Conservation (phyloP, 108 stramenopile genomes). For the Nannochloropsis gaditana region DNA sequence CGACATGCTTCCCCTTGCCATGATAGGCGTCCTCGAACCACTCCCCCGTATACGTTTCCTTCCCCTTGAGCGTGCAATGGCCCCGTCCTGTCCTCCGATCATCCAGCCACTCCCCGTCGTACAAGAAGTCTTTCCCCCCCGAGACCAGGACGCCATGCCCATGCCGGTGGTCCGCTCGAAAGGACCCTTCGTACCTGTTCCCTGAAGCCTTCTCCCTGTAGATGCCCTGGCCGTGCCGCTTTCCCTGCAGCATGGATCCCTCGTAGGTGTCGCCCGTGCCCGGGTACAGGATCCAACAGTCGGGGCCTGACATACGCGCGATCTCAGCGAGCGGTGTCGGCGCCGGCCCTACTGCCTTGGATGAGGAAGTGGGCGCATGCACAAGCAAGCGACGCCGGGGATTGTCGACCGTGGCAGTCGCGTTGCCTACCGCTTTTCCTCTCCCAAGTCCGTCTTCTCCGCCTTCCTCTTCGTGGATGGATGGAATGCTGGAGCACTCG, state of each 20-base stretch:
- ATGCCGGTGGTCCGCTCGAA: conserved; percentile 23
- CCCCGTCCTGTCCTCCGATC: conserved; percentile 39
- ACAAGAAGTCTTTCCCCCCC: conserved; percentile 40
- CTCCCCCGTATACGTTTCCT: conserved; percentile 45
- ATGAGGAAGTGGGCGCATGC: neutral
- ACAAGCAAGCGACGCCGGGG: neutral
- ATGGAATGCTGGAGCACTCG: neutral
- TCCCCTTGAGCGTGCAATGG: conserved; percentile 39
- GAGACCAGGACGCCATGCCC: conserved; percentile 44
- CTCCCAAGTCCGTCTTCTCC: neutral
- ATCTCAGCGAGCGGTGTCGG: neutral
- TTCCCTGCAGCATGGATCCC: conserved; percentile 27
- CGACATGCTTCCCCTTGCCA: conserved; percentile 38
- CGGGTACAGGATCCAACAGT: neutral
- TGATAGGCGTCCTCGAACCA: conserved; percentile 50
- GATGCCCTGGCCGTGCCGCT: conserved; percentile 36
- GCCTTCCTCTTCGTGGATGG: neutral
- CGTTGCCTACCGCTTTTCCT: neutral
- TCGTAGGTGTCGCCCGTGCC: conserved; percentile 34
- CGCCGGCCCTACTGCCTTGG: neutral
- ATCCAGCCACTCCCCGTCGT: conserved; percentile 40
- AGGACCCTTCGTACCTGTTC: conserved; percentile 25
- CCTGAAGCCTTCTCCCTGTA: conserved; percentile 33
- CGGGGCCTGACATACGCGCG: conserved; percentile 22
- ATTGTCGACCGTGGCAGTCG: neutral